Percentiles rank a stretch among this genome's conserved stretches.
Evolutionary conservation across 768 basidiomycete genomes (phyloP).

Genomic region (Termitomyces sp.): DNA sequence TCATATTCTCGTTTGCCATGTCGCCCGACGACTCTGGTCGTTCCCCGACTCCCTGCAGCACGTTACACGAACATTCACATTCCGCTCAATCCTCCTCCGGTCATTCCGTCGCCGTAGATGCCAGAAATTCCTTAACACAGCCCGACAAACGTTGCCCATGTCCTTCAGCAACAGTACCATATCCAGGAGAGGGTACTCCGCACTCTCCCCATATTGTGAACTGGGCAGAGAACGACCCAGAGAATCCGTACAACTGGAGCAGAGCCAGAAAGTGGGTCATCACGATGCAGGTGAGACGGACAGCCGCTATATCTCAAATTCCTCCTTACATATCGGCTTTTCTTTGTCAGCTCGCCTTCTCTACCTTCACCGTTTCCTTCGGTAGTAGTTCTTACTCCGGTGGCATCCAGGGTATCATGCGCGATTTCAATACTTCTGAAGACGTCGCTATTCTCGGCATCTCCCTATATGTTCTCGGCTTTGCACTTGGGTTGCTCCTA

Average conservation of each 20-base stretch:
- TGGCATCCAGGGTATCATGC: conserved; percentile 37
- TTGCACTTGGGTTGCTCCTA: conserved; percentile 48
- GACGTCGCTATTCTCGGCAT: conserved; percentile 53
- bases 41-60: conserved; percentile 12
- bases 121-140: neutral
- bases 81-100: conserved; percentile 9
- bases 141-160: conserved; percentile 1
- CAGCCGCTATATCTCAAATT: neutral
- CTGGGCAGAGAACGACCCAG: conserved; percentile 44
- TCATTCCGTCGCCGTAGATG: conserved; percentile 1
- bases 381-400: conserved; percentile 53
- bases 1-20: conserved; percentile 2
- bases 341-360: conserved; percentile 37
- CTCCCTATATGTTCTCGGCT: conserved; percentile 58
- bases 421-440: conserved; percentile 42
- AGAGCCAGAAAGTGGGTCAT: conserved; percentile 44
- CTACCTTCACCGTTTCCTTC: conserved; percentile 55
- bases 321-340: conserved; percentile 1
- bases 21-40: conserved; percentile 17
- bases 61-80: conserved; percentile 18
- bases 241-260: conserved; percentile 54
- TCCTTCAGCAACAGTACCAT: conserved; percentile 15
- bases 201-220: conserved; percentile 50
- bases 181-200: conserved; percentile 39
- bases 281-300: conserved; percentile 38